Conservation (phyloP, 2,329 filamentous ascomycete species). For the Neodidymelliopsis sp. region DNA sequence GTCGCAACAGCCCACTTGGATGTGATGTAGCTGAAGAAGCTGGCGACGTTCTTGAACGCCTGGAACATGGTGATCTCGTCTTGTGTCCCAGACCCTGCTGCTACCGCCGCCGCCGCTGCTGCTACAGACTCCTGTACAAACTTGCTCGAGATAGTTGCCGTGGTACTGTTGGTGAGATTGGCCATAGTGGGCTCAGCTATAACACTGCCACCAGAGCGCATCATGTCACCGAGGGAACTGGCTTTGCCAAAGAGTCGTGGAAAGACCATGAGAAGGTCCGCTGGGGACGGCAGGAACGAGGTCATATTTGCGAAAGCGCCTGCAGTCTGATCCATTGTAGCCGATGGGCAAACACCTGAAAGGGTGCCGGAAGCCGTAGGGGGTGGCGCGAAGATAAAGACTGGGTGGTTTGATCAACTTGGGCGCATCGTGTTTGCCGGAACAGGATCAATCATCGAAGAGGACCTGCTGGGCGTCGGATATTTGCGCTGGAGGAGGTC, state of each 20-base stretch:
- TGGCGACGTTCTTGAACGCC: slow-evolving; percentile 74
- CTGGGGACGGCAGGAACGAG: slow-evolving; percentile 64
- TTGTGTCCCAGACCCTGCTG: slow-evolving; percentile 40
- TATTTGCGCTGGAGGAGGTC: slow-evolving; percentile 3
- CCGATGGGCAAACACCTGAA: background rate
- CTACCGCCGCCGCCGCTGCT: slow-evolving; percentile 50
- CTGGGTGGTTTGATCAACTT: background rate
- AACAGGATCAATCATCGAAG: slow-evolving; percentile 10
- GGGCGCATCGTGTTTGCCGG: slow-evolving; percentile 7
- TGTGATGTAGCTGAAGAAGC: slow-evolving; percentile 79
- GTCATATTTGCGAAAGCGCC: slow-evolving; percentile 43
- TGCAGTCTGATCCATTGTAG: slow-evolving; percentile 33
- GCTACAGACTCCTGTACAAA: slow-evolving; percentile 56
- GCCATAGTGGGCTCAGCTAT: slow-evolving; percentile 67
- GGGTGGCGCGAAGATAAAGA: background rate
- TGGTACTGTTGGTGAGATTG: slow-evolving; percentile 50
- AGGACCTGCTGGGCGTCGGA: slow-evolving; percentile 2
- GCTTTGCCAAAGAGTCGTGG: slow-evolving; percentile 75
- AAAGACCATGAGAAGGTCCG: slow-evolving; percentile 72
- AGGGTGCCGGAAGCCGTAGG: background rate
- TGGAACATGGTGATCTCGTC: slow-evolving; percentile 57
- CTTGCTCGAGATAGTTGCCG: slow-evolving; percentile 45
- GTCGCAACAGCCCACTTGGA: slow-evolving; percentile 84
- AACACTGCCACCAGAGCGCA: slow-evolving; percentile 64
- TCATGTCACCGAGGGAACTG: slow-evolving; percentile 67